Evolutionary conservation across 2,329 filamentous ascomycete genomes (phyloP), one percentile per base, ranked within the genome.

Genomic region (Claviceps lovelessii): DNA sequence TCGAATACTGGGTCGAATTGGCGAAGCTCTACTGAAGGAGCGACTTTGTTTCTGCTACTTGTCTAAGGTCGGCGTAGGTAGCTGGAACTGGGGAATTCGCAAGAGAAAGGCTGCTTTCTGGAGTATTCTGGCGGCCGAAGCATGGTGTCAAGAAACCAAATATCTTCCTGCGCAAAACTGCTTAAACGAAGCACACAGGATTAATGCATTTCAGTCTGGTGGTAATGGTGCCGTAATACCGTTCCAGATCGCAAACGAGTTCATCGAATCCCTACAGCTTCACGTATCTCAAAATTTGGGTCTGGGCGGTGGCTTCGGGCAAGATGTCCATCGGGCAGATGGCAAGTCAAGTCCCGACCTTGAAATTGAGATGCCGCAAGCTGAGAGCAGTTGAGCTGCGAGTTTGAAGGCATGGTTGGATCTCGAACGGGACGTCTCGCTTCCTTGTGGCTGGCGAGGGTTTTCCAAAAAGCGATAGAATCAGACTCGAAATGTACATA

Each of bases 101-200:
- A 79, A 78, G 57, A 79, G 93, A 51, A 98, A 96, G 73, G 87
- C 90, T 2, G 93, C 88, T 0, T 79, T 95, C 59, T 98, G 90
- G 90, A 86, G 84, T 60, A 77, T 93, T 28, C 76, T 95, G 44
- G 86, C 88, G 1, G 84, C 90, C 0, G 86, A 95, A 62, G 79
- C 83, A 1, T 98, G 93, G 93, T 75, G 91, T 54, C 78, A 79
- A 52, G 79, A 90, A 58, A 81, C 79, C 39, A 90, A 91, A 64
- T 82, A 83, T 53, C 80, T 86, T 15, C 86, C 94, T 64, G 87
- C 90, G 0, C 86, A 88, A 60, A 78, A 80, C 56, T 88, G 87
- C 59, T 76, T 97, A 1, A 82, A 86, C 51, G 81, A 86, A 59
- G 88, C 88, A 3, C 70, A 73, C 33, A 72, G 67, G 51, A 77